Base-by-base conservation (phyloP, 2,329 filamentous ascomycete species). In the Botryotinia globosa region DNA sequence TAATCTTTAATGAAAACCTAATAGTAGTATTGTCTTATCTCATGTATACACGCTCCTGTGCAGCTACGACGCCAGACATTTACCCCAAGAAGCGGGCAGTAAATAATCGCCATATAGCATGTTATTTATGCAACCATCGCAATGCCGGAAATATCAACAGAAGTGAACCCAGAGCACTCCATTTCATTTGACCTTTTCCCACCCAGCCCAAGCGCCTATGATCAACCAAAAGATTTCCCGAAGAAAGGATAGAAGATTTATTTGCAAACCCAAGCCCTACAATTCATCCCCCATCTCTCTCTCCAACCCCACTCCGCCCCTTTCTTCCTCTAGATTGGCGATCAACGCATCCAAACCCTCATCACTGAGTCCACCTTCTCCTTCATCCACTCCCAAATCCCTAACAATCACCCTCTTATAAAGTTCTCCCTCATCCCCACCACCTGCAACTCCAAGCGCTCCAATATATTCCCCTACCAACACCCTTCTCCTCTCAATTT, bases 401-500 rank as follows among this genome's bases (percentile, higher is more conserved):
- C 74, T 75, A 9, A 72, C 70, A 51, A 79, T 74, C 4, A 78
- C 72, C 72, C 73, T 73, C 58, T 91, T 87, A 81, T 94, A 95
- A 80, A 90, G 89, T 77, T 90, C 90, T 76, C 92, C 92, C 80
- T 90, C 90, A 80, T 93, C 91, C 51, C 90, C 89, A 54, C 91
- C 89, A 59, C 92, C 92, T 18, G 92, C 90, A 75, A 90, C 86
- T 62, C 88, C 88, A 63, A 93, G 84, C 20, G 90, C 90, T 68
- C 89, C 86, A 58, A 92, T 88, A 75, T 94, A 93, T 74, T 92
- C 90, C 22, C 83, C 81, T 77, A 94, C 91, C 5, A 90, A 85
- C 59, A 85, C 83, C 66, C 87, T 85, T 58, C 80, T 75, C 61
- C 77, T 79, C 3, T 72, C 74, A 77, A 92, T 89, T 77, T 91